Evolutionary conservation across 139 green algal species (phyloP), one percentile per base, ranked within the genome.

Genomic region (Ettlia oleoabundans): DNA sequence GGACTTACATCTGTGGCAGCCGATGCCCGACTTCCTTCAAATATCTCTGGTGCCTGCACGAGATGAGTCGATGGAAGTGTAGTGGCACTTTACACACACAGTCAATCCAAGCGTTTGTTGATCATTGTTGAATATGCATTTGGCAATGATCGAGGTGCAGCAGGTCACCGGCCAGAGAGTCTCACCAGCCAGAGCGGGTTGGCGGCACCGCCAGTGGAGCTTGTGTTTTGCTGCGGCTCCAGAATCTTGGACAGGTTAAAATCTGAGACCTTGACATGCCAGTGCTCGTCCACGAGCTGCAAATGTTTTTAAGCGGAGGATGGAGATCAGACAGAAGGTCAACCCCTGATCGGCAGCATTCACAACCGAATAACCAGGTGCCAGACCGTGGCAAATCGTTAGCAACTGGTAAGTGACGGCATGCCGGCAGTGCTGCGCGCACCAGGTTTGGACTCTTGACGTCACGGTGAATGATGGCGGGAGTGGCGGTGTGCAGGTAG

Each of bases 231-330:
- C 37, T 26, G 15, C 7, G 67, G 38, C 38, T 35, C 24, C 67
- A 75, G 22, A 21, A 75, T 43, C 40, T 75, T 75, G 38, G 67
- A 75, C 24, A 75, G 67, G 67, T 75, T 75, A 40, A 75, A 75
- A 40, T 75, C 67, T 35, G 67, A 43, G 42, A 35, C 33, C 65
- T 72, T 33, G 63, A 58, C 47, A 58, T 58, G 15, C 47, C 47
- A 58, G n/a, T 58, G 47, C 47, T 24, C 47, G 47, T n/a, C n/a
- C n/a, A n/a, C n/a, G n/a, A n/a, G n/a, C n/a, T n/a, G n/a, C n/a
- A n/a, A n/a, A n/a, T n/a, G n/a, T n/a, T n/a, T n/a, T n/a, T n/a
- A n/a, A n/a, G n/a, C n/a, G n/a, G n/a, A n/a, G n/a, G n/a, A n/a
- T n/a, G n/a, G n/a, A n/a, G n/a, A n/a, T n/a, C n/a, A n/a, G n/a